Base-by-base conservation (phyloP, 2,329 filamentous ascomycete species). In the Monilinia fructicola region DNA sequence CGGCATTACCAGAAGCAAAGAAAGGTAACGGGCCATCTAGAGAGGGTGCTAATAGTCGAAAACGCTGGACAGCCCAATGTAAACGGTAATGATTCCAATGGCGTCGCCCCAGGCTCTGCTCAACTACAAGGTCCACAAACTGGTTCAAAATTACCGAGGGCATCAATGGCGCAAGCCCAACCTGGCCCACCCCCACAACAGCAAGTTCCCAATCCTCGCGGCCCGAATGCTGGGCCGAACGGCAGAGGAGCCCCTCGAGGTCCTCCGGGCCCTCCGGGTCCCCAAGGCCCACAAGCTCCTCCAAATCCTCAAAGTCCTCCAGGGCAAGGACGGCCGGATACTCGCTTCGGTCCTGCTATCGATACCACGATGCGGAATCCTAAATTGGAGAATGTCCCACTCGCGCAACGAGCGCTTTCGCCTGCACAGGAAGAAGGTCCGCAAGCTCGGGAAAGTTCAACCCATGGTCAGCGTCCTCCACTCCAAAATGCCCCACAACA, bases 401-500 rank as follows among this genome's bases (percentile, higher is more conserved):
- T 67, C 4, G 66, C 73, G 85, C 73, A 76, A 82, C 76, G 70
- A 42, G 65, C 52, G 31, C 58, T 71, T 54, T 75, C 74, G 12
- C 75, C 75, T 31, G 64, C 67, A 23, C 70, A 70, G 77, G 75
- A 66, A 80, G 77, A 76, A 81, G 81, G 69, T 69, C 75, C 61
- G 71, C 76, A 56, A 78, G 75, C 64, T 56, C 79, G 79, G 44
- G 88, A 88, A 35, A 82, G 79, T 42, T 81, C 85, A 7, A 76
- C 81, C 14, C 87, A 88, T 69, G 89, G 88, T n/a, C 82, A 84
- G 62, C 84, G 85, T 44, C 90, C 88, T 5, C 87, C 89, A 12
- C 86, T 84, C 5, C 85, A 87, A 68, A 81, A 56, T 44, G 23
- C 48, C 42, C n/a, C 35, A 35, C 64, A 65, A 16, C 62, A 64